A percentile compares a stretch with the other conserved stretches of the same genome.
Conservation (phyloP, 768 basidiomycete species). For the Cytidiella melzeri region DNA sequence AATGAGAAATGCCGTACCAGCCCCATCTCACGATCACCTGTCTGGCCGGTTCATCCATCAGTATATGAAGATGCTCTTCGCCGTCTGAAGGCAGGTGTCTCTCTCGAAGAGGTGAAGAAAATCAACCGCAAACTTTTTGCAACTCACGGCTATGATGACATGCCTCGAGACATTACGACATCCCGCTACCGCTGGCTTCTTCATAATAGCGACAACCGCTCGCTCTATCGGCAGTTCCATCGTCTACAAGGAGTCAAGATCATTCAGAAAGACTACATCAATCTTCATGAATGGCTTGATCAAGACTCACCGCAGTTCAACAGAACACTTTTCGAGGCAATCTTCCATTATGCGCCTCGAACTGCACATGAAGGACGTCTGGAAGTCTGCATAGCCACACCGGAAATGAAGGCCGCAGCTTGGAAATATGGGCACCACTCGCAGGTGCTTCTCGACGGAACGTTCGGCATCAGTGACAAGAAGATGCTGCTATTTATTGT, state of each 20-base stretch:
- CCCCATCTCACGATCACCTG: too few relatives aligned
- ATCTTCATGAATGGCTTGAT: conserved; percentile 24
- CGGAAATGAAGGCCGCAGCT: too few relatives aligned
- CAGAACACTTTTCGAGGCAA: conserved; percentile 11
- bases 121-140: too few relatives aligned
- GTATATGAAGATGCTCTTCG: too few relatives aligned
- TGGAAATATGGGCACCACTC: too few relatives aligned
- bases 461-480: too few relatives aligned
- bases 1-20: conserved; percentile 20
- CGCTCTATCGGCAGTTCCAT: conserved; percentile 18
- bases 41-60: too few relatives aligned
- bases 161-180: background rate
- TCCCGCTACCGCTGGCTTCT: conserved; percentile 7
- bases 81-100: too few relatives aligned
- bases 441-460: too few relatives aligned
- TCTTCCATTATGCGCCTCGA: conserved; percentile 23
- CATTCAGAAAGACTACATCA: conserved; percentile 10
- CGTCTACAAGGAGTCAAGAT: conserved; percentile 13
- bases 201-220: conserved; percentile 12
- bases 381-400: conserved; percentile 18
- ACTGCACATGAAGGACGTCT: conserved; percentile 15
- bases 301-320: too few relatives aligned
- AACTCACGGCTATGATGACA: conserved; percentile 1
- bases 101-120: too few relatives aligned
- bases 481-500: too few relatives aligned